Conservation (phyloP, 1,284 basidiomycete species). For the Sutorius eximius region DNA sequence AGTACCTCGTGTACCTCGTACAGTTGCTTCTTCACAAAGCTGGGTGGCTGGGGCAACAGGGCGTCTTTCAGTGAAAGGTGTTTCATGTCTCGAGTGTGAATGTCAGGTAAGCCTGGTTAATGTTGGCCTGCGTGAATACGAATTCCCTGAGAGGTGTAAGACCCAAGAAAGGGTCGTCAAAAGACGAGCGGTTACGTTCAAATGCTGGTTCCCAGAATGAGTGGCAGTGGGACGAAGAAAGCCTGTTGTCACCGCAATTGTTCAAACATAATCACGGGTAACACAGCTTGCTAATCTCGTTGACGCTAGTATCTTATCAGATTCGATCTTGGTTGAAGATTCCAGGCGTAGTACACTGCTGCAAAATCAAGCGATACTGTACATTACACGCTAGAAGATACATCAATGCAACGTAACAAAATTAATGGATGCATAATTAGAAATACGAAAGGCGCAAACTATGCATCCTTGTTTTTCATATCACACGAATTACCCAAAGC, state of each 20-base stretch:
- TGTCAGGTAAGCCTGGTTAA: neutral
- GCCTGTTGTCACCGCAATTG: neutral
- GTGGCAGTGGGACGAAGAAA: constrained; percentile 3
- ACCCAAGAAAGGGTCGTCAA: neutral
- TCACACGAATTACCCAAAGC: constrained; percentile 17
- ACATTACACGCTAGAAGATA: neutral
- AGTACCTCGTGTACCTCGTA: constrained; percentile 74
- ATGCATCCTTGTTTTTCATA: neutral
- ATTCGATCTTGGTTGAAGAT: neutral
- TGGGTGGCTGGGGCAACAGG: constrained; percentile 77
- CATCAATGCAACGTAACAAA: constrained; percentile 10
- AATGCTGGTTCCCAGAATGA: neutral
- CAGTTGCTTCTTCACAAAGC: constrained; percentile 81
- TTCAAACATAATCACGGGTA: neutral
- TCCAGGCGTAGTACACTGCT: neutral
- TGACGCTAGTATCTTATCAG: constrained; percentile 22
- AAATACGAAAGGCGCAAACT: neutral
- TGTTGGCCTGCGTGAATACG: neutral
- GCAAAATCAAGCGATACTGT: neutral
- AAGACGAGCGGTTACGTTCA: neutral
- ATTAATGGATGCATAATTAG: neutral
- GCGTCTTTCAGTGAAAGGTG: constrained; percentile 43
- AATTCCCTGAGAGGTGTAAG: neutral
- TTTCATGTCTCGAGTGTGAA: constrained; percentile 20
- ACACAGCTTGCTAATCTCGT: constrained; percentile 19